Percentiles rank a stretch among this genome's conserved stretches.
Conservation (phyloP, 345 rosid species). For the Salix exigua region DNA sequence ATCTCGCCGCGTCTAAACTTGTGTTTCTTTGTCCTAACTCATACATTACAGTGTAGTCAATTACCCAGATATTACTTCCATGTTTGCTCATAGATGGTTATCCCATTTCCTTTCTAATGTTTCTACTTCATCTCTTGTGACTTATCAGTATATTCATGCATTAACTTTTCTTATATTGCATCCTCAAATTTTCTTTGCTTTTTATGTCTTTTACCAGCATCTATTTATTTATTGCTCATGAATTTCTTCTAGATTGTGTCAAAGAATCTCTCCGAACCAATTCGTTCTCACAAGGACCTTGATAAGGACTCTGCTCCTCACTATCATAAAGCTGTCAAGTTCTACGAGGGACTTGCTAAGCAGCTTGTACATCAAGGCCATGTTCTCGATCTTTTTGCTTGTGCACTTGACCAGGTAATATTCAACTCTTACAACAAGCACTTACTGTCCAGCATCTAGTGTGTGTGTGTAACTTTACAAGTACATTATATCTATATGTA, state of each 20-base stretch:
- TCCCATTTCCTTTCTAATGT: not conserved
- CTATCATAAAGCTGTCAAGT: constrained; percentile 75
- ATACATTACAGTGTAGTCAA: not conserved
- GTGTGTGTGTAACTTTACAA: not conserved
- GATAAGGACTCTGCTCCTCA: constrained; percentile 78
- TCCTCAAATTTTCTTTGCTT: not conserved
- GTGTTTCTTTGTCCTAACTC: not conserved
- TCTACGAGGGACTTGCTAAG: constrained; percentile 72
- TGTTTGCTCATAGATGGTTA: not conserved
- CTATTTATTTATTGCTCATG: not conserved
- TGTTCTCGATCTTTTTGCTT: constrained; percentile 89
- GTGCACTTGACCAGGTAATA: constrained; percentile 88
- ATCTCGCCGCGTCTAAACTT: not conserved
- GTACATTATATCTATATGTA: not conserved
- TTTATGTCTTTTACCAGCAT: not conserved
- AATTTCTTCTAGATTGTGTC: constrained; percentile 64
- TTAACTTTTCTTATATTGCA: not conserved
- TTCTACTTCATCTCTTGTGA: not conserved
- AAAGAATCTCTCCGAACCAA: constrained; percentile 75
- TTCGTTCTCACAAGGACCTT: constrained; percentile 94
- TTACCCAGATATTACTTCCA: not conserved
- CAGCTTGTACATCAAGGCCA: constrained; percentile 99
- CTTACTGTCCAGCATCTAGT: not conserved
- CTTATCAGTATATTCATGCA: not conserved
- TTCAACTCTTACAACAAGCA: not conserved